Evolutionary conservation across 169 alveolate species (phyloP).

Genomic region (Plasmodium knowlesi): DNA sequence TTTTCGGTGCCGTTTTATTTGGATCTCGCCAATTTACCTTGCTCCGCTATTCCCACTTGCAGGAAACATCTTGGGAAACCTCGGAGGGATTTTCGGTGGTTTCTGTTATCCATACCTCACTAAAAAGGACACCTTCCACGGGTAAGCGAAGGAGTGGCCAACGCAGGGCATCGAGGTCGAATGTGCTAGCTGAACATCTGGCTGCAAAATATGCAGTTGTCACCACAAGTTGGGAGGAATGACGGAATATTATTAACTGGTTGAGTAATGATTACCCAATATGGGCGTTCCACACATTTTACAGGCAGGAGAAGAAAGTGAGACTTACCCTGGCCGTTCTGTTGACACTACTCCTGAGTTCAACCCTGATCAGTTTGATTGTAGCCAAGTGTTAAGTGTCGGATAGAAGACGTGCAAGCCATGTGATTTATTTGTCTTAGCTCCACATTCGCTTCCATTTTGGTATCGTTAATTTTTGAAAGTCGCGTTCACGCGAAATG

Average conservation of each 20-base stretch:
- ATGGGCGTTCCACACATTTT: background rate
- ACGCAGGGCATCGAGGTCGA: background rate
- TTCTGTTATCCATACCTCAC: constrained; percentile 27
- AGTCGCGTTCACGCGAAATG: background rate
- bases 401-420: background rate
- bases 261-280: background rate
- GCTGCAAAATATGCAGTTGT: background rate
- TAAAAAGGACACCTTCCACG: constrained; percentile 10
- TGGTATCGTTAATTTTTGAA: background rate
- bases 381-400: constrained; percentile 21
- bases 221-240: background rate
- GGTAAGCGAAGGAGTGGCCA: background rate
- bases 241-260: background rate
- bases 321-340: background rate
- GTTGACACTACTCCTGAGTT: background rate
- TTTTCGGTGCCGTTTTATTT: background rate
- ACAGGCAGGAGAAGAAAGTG: constrained; percentile 11
- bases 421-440: background rate
- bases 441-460: background rate
- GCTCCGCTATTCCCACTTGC: background rate
- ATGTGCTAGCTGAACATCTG: background rate
- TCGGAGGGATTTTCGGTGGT: constrained; percentile 56
- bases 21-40: background rate
- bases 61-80: constrained; percentile 63
- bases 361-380: background rate